These are phyloP conservation scores for Debaryomycetaceae sp. DNA, from an alignment of 1,139 yeast genomes.

Conservation along the genomic window DNA sequence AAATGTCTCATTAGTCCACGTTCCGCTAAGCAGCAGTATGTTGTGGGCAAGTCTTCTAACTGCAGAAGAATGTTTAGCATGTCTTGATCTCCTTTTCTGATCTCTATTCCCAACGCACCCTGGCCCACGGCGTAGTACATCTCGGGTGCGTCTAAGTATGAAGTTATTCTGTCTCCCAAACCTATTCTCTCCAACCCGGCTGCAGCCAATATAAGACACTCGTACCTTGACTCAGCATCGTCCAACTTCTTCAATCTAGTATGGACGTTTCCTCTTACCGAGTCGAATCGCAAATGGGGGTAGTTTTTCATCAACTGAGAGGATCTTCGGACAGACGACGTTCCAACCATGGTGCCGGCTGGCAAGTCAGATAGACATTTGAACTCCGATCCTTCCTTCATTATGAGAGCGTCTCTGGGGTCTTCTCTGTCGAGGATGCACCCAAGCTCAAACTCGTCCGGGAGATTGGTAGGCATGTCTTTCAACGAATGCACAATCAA, in stretches of 20 bases:
- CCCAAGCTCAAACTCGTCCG: slow-evolving; percentile 86
- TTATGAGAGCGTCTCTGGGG: slow-evolving; percentile 90
- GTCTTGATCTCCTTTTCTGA: slow-evolving; percentile 62
- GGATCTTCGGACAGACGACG: slow-evolving; percentile 89
- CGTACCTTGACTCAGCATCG: slow-evolving; percentile 59
- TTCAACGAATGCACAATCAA: slow-evolving; percentile 90
- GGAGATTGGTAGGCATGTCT: slow-evolving; percentile 91
- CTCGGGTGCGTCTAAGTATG: slow-evolving; percentile 67
- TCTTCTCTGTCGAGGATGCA: slow-evolving; percentile 83
- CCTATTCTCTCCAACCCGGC: slow-evolving; percentile 84
- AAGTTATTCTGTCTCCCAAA: slow-evolving; percentile 67
- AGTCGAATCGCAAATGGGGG: slow-evolving; percentile 51
- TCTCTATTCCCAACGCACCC: slow-evolving; percentile 94
- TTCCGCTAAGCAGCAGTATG: slow-evolving; percentile 85
- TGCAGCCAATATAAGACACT: slow-evolving; percentile 83
- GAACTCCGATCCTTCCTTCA: slow-evolving; percentile 66
- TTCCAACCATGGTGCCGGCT: slow-evolving; percentile 82
- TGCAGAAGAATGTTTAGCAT: slow-evolving; percentile 56
- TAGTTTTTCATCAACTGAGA: slow-evolving; percentile 52
- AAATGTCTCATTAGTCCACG: slow-evolving; percentile 80
- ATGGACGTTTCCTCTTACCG: slow-evolving; percentile 84
- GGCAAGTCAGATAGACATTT: slow-evolving; percentile 71
- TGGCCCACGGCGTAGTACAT: slow-evolving; percentile 98
- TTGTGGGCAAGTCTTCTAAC: slow-evolving; percentile 65
- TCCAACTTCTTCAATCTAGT: slow-evolving; percentile 81